Percentiles rank a stretch among this genome's conserved stretches.
phyloP scores from a whole-genome alignment of 2,329 filamentous ascomycete species.

The Chaetomium strumarium region DNA sequence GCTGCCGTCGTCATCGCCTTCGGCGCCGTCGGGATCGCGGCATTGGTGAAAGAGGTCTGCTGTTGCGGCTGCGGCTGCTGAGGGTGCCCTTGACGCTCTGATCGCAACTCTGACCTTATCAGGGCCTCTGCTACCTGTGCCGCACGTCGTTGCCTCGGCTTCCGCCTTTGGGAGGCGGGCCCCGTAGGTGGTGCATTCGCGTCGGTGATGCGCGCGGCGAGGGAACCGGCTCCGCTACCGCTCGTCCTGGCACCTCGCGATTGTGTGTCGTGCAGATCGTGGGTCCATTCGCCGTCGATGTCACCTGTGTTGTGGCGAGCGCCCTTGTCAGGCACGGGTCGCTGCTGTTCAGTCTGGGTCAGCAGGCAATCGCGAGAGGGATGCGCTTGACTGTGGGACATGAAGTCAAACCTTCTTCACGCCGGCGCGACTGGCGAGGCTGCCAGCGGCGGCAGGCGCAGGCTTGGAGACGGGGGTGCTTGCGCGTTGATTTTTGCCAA shows the following conservation, averaged over 20 bases:
- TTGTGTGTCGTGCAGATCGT: slow-evolving; percentile 56
- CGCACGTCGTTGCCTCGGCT: slow-evolving; percentile 31
- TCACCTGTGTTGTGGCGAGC: slow-evolving; percentile 42
- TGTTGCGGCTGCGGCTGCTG: slow-evolving; percentile 27
- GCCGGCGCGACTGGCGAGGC: slow-evolving; percentile 66
- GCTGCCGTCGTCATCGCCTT: slow-evolving; percentile 21
- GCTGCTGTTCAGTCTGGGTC: slow-evolving; percentile 18
- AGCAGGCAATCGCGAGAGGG: not conserved
- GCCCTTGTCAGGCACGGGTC: slow-evolving; percentile 29
- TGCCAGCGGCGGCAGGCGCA: slow-evolving; percentile 35
- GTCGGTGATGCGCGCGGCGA: slow-evolving; percentile 34
- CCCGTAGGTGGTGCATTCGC: slow-evolving; percentile 14
- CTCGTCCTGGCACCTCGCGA: slow-evolving; percentile 26
- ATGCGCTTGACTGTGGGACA: not conserved
- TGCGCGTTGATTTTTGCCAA: slow-evolving; percentile 54
- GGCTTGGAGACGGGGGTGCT: slow-evolving; percentile 48
- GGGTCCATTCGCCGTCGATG: slow-evolving; percentile 64
- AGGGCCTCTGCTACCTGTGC: slow-evolving; percentile 42
- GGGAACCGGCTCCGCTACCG: slow-evolving; percentile 30
- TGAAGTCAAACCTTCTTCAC: slow-evolving; percentile 53
- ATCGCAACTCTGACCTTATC: slow-evolving; percentile 34
- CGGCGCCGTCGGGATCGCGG: slow-evolving; percentile 18
- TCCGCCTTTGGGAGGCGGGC: slow-evolving; percentile 15
- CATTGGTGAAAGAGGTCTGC: slow-evolving; percentile 9
- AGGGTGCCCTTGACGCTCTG: slow-evolving; percentile 27